Conservation (phyloP, 306 rosid genomes). For the Morella rubra region DNA sequence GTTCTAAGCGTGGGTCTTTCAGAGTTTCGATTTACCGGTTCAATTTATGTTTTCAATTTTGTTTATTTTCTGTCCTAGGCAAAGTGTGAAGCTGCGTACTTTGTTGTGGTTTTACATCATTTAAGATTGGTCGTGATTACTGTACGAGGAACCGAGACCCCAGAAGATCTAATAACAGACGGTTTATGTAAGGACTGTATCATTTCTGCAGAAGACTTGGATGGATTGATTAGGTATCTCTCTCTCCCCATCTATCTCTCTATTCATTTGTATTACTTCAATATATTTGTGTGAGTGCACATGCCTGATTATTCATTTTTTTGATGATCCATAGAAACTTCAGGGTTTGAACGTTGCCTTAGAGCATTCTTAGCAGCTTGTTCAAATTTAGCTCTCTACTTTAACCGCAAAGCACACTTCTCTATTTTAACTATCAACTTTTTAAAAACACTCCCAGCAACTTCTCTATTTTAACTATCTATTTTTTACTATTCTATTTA, state of each 20-base stretch:
- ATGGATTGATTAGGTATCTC: slow-evolving; percentile 74
- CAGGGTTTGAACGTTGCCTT: not conserved
- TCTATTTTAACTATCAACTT: too few species aligned
- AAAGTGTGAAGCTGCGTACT: slow-evolving; percentile 87
- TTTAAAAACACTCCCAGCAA: too few species aligned
- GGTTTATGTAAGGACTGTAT: slow-evolving; percentile 76
- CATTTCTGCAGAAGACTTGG: slow-evolving; percentile 73
- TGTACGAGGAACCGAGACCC: slow-evolving; percentile 95
- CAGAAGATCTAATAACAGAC: slow-evolving; percentile 90
- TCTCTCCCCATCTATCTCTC: slow-evolving; percentile 27
- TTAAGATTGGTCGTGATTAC: slow-evolving; percentile 65
- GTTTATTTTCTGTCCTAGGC: slow-evolving; percentile 46
- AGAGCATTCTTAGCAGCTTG: too few species aligned
- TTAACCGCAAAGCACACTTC: too few species aligned
- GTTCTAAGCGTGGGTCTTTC: not conserved
- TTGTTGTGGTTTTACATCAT: slow-evolving; percentile 81
- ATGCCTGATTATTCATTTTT: not conserved
- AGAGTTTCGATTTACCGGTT: not conserved
- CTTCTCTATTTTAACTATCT: too few species aligned
- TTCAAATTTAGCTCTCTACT: too few species aligned
- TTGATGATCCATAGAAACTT: not conserved
- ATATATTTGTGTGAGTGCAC: not conserved
- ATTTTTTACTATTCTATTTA: too few species aligned
- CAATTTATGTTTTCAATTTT: not conserved
- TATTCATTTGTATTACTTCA: not conserved